Evolutionary conservation across 1,284 basidiomycete species (phyloP).

Genomic region (Ceratobasidium sp.): DNA sequence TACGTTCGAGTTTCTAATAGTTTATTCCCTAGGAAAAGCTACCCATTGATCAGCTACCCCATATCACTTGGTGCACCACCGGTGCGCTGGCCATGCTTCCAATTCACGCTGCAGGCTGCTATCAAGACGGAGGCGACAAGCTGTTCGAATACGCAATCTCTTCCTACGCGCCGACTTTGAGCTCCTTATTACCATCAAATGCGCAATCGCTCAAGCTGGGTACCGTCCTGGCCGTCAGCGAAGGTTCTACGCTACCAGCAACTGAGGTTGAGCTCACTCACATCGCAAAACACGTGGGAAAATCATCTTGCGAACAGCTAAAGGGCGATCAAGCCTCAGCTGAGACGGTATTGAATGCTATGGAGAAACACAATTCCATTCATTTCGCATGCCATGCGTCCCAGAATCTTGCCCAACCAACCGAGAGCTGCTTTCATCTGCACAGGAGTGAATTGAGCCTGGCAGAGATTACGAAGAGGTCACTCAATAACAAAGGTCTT

Average conservation of each 20-base stretch:
- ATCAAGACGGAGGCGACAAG: background rate
- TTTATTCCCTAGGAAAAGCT: background rate
- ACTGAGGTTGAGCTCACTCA: constrained; percentile 30
- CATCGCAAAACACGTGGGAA: constrained; percentile 5
- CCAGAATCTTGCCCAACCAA: too few relatives aligned
- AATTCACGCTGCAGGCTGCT: constrained; percentile 23
- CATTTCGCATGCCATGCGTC: constrained; percentile 46
- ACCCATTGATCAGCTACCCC: constrained; percentile 9
- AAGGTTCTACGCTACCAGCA: constrained; percentile 19
- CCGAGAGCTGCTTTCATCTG: too few relatives aligned
- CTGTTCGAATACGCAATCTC: constrained; percentile 18
- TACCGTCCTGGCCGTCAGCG: constrained; percentile 36
- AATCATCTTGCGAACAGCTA: background rate
- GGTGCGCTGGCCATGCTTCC: constrained; percentile 14
- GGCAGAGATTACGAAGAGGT: too few relatives aligned
- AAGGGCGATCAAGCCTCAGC: constrained; percentile 5
- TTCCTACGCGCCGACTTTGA: constrained; percentile 8
- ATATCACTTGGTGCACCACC: constrained; percentile 30
- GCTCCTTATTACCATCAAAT: background rate
- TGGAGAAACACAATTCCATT: constrained; percentile 36
- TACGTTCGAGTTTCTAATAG: background rate
- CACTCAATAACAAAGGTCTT: too few relatives aligned
- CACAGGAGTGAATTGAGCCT: too few relatives aligned
- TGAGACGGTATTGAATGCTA: background rate
- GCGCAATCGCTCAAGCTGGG: background rate